Conservation (phyloP, 345 rosid genomes). For the Arabidopsis thaliana region DNA sequence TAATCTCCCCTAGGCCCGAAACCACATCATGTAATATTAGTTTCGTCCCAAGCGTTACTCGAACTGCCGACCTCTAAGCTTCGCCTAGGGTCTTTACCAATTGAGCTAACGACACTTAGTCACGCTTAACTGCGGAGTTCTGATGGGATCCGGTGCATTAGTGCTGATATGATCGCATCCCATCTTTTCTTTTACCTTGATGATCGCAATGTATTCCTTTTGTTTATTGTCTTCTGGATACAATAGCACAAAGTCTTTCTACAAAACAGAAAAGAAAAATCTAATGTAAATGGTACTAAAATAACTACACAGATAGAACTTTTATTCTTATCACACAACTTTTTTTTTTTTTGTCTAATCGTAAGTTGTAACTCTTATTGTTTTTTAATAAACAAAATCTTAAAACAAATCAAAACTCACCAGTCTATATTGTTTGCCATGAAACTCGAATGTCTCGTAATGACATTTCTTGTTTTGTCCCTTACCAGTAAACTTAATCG, state of each 20-base stretch:
- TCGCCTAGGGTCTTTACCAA: too few species aligned
- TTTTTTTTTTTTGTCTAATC: too few species aligned
- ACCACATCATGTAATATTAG: too few species aligned
- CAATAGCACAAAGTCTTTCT: constrained; percentile 85
- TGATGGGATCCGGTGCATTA: too few species aligned
- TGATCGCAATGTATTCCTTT: constrained; percentile 88
- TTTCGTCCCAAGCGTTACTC: too few species aligned
- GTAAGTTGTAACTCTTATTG: too few species aligned
- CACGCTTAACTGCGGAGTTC: too few species aligned
- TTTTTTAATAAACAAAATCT: background rate
- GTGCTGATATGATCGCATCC: too few species aligned
- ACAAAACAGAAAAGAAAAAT: constrained; percentile 1
- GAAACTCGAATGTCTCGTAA: constrained; percentile 7
- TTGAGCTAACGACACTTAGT: too few species aligned
- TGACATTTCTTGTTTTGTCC: background rate
- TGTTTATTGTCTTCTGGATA: constrained; percentile 59
- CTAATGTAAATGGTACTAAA: background rate
- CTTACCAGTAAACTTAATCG: background rate
- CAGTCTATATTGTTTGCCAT: constrained; percentile 2
- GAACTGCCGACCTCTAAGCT: too few species aligned
- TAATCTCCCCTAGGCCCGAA: too few species aligned
- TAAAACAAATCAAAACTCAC: constrained; percentile 21
- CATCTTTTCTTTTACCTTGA: constrained; percentile 58
- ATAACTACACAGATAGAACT: background rate
- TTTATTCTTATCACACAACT: background rate